Percentiles rank a stretch among this genome's conserved stretches.
These are phyloP conservation scores for Anthracocystis walkeri DNA, from an alignment of 1,284 basidiomycete species.

Conservation along the genomic window DNA sequence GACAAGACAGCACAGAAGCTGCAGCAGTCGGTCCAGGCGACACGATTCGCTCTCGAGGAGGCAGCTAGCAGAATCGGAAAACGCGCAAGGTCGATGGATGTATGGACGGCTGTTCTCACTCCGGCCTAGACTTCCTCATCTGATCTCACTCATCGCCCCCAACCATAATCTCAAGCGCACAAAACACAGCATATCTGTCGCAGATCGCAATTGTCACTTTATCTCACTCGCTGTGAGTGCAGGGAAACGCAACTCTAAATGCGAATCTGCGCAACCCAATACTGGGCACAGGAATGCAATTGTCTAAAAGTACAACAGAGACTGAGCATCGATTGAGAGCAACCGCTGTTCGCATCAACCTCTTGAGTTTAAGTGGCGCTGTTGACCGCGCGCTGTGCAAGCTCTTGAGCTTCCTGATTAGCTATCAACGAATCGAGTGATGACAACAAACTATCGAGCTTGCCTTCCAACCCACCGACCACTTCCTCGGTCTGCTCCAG, in stretches of 20 bases:
- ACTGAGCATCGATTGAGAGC: background rate
- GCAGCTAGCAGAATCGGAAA: slow-evolving; percentile 8
- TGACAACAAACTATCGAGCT: slow-evolving; percentile 40
- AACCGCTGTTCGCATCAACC: too few relatives aligned
- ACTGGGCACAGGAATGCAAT: background rate
- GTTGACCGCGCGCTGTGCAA: slow-evolving; percentile 28
- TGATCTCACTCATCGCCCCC: background rate
- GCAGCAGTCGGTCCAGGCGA: slow-evolving; percentile 19
- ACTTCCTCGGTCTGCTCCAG: slow-evolving; percentile 50
- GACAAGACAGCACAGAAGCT: slow-evolving; percentile 7
- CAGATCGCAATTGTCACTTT: background rate
- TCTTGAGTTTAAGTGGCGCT: slow-evolving; percentile 11
- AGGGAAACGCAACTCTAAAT: background rate
- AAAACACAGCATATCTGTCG: background rate
- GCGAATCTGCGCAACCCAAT: too few relatives aligned
- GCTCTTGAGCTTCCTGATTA: slow-evolving; percentile 42
- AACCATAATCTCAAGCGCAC: background rate
- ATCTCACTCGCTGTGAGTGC: background rate
- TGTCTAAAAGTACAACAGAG: slow-evolving; percentile 6
- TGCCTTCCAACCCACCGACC: slow-evolving; percentile 44
- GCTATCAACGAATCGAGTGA: slow-evolving; percentile 42
- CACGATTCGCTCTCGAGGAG: slow-evolving; percentile 28
- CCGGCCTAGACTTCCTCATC: slow-evolving; percentile 1
- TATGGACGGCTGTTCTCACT: slow-evolving; percentile 32
- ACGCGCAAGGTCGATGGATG: slow-evolving; percentile 29